Conservation (phyloP, 805 yeast genomes). For the Ascoidea rubescens region DNA sequence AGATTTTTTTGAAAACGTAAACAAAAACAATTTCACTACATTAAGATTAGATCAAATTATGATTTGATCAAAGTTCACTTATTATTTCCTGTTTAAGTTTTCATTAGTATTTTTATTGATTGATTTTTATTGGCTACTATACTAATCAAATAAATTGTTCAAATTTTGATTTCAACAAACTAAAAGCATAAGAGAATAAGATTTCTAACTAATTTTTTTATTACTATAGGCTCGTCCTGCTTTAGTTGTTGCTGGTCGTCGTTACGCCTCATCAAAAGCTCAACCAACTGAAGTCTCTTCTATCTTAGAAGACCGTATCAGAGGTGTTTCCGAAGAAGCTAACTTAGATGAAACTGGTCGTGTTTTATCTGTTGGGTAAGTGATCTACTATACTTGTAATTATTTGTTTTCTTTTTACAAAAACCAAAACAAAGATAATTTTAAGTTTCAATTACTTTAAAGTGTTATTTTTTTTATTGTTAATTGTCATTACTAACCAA, state of each 20-base stretch:
- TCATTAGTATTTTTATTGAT: too few relatives aligned
- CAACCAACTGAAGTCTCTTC: constrained; percentile 99
- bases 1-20: too few relatives aligned
- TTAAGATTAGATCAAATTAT: too few relatives aligned
- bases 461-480: background rate
- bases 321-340: constrained; percentile 97
- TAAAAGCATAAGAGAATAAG: too few relatives aligned
- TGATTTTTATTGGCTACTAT: too few relatives aligned
- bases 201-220: background rate
- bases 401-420: background rate
- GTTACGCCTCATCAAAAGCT: constrained; percentile 93
- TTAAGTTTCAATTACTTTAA: background rate
- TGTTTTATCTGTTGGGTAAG: constrained; percentile 93
- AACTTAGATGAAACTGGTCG: constrained; percentile 98
- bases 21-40: too few relatives aligned
- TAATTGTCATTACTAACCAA: background rate
- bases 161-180: too few relatives aligned
- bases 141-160: too few relatives aligned
- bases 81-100: too few relatives aligned
- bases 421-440: background rate
- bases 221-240: constrained; percentile 55
- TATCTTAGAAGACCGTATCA: constrained; percentile 96
- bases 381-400: constrained; percentile 13
- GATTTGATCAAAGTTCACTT: too few relatives aligned
- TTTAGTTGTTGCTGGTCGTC: constrained; percentile 50